Evolutionary conservation across 371 early-diverging fungal species (phyloP), one percentile per base, ranked within the genome.

Genomic region (Funneliformis caledonium): DNA sequence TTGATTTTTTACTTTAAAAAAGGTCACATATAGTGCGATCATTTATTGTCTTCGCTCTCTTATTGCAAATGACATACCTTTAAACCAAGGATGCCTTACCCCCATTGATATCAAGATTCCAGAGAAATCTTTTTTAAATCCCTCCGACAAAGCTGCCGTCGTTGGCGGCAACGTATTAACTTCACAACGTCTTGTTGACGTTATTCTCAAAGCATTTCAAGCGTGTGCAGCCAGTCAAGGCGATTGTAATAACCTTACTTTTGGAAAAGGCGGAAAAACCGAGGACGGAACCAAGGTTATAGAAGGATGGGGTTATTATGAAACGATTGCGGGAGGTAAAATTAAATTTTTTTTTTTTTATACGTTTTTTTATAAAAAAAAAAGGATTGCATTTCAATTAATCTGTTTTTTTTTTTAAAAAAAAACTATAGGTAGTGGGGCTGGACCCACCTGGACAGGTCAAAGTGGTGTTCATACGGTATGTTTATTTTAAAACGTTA

Each of bases 91-190:
- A 16, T 97, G 98, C 80, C 87, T 98, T 12, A 88, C 88, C 10
- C 98, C 99, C 0, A 92, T 98, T 68, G 84, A 82, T 12, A 91
- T 97, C 70, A 85, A 87, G 26, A 94, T 98, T 42, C 98, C 98
- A 4, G 84, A 87, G 10, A 86, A 88, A 33, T 93, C 94, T 4
- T 85, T 97, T 26, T 85, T 98, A 31, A 86, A 88, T 31, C 98
- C 98, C 0, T 91, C 93, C 0, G 93, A 94, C 64, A 88, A 84
- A 1, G 94, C 96, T 12, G 99, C 98, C 0, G 98, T 98, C 0
- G 99, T 98, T 2, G 99, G 98, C 47, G 99, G 99, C 76, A 98
- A 98, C 82, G 99, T 98, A 1, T 82, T 97, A 82, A 98, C 98
- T 0, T 94, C 95, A 52, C 99, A 98, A 87, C 88, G 99, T 19